These are phyloP conservation scores for Saturnispora quitensis DNA, from an alignment of 805 yeast genomes.

Conservation along the genomic window DNA sequence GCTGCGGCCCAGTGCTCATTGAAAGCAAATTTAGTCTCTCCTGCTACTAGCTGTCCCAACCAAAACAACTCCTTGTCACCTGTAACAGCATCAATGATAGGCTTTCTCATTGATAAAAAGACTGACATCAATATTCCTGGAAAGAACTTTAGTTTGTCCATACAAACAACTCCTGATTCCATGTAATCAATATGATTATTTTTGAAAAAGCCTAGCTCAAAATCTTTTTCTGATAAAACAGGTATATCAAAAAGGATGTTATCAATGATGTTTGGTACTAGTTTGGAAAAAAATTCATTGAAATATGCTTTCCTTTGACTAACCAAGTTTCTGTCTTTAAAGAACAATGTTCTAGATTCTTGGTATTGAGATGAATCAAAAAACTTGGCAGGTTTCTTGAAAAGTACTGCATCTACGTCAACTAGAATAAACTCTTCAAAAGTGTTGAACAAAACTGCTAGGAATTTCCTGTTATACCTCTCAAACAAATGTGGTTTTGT, in stretches of 20 bases:
- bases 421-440: conserved; percentile 42
- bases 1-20: conserved; percentile 46
- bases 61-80: conserved; percentile 76
- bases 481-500: conserved; percentile 12
- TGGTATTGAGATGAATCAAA: conserved; percentile 29
- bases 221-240: conserved; percentile 27
- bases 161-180: conserved; percentile 39
- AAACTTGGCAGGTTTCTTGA: conserved; percentile 29
- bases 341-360: conserved; percentile 34
- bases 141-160: conserved; percentile 40
- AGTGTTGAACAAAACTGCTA: conserved; percentile 50
- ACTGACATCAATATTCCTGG: conserved; percentile 35
- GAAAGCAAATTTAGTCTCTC: conserved; percentile 45
- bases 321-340: conserved; percentile 34
- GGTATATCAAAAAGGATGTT: conserved; percentile 28
- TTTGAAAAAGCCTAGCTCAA: conserved; percentile 31
- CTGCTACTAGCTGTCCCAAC: conserved; percentile 50
- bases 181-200: conserved; percentile 33
- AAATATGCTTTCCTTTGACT: conserved; percentile 26
- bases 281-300: conserved; percentile 33
- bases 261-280: conserved; percentile 37
- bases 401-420: conserved; percentile 40
- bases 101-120: conserved; percentile 31
- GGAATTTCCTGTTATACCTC: conserved; percentile 33
- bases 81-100: conserved; percentile 44